A percentile compares a stretch with the other conserved stretches of the same genome.
phyloP scores from a whole-genome alignment of 2,329 filamentous ascomycete genomes.

The Amylocarpus encephaloides region DNA sequence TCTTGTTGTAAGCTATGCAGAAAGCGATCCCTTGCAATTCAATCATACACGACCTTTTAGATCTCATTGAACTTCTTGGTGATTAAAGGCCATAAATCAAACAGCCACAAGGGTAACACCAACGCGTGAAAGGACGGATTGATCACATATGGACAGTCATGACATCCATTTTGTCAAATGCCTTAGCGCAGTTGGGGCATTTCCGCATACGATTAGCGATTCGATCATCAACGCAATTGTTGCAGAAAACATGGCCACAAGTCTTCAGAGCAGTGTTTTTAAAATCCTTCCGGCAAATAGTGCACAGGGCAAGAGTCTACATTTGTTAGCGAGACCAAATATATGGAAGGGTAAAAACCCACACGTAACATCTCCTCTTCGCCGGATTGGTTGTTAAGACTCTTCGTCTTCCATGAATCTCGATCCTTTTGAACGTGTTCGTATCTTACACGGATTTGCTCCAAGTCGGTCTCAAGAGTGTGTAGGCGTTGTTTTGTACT shows the following conservation, averaged over 20 bases:
- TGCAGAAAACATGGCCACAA: constrained; percentile 93
- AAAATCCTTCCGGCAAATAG: constrained; percentile 86
- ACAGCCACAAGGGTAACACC: neutral
- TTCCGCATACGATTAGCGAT: constrained; percentile 87
- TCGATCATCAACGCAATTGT: constrained; percentile 81
- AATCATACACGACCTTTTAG: constrained; percentile 27
- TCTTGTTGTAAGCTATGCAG: constrained; percentile 15
- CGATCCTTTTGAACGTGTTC: constrained; percentile 76
- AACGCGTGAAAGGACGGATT: neutral
- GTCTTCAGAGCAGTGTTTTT: constrained; percentile 92
- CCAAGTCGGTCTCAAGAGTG: constrained; percentile 66
- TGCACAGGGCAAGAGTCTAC: constrained; percentile 75
- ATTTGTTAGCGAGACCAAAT: constrained; percentile 31
- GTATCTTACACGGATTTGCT: constrained; percentile 70
- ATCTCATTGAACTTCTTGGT: constrained; percentile 14
- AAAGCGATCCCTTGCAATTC: constrained; percentile 22
- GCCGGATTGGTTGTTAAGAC: constrained; percentile 70
- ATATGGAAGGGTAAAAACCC: constrained; percentile 39
- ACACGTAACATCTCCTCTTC: constrained; percentile 83
- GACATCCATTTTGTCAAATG: constrained; percentile 85
- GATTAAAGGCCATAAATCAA: constrained; percentile 13
- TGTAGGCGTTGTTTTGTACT: constrained; percentile 50
- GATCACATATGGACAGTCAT: constrained; percentile 60
- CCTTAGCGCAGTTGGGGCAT: constrained; percentile 87
- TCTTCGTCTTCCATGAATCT: constrained; percentile 80